Percentiles rank a stretch among this genome's conserved stretches.
phyloP scores from a whole-genome alignment of 306 rosid genomes.

The Abrus precatorius region DNA sequence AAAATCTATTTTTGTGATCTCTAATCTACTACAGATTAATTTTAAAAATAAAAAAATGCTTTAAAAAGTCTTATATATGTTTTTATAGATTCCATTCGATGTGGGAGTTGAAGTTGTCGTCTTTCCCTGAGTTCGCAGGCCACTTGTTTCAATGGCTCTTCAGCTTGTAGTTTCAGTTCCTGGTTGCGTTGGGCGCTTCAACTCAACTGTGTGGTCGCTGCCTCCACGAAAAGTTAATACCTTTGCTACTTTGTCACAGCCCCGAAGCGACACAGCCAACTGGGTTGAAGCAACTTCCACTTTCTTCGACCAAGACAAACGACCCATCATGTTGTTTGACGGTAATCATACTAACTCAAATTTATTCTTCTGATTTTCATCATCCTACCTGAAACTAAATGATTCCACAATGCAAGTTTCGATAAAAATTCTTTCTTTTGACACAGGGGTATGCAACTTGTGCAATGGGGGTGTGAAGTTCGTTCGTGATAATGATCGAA shows the following conservation, averaged over 20 bases:
- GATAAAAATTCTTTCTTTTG: slow-evolving; percentile 4
- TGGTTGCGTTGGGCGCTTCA: slow-evolving; percentile 46
- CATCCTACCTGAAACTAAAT: background rate
- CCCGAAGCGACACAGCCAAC: slow-evolving; percentile 48
- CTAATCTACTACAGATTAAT: too few species aligned
- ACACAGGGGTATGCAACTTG: slow-evolving; percentile 87
- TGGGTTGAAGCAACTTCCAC: slow-evolving; percentile 81
- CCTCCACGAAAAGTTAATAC: slow-evolving; percentile 45
- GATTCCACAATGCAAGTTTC: background rate
- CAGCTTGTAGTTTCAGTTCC: slow-evolving; percentile 55
- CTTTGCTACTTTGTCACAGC: slow-evolving; percentile 66
- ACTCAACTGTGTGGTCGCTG: slow-evolving; percentile 38
- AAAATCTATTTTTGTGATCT: too few species aligned
- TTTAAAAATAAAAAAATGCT: too few species aligned
- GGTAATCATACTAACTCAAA: slow-evolving; percentile 52
- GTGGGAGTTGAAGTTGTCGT: too few species aligned
- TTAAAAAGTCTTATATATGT: too few species aligned
- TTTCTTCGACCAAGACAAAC: slow-evolving; percentile 76
- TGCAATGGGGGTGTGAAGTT: slow-evolving; percentile 96
- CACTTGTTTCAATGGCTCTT: slow-evolving; percentile 65
- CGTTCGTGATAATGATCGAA: slow-evolving; percentile 82
- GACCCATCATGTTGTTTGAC: slow-evolving; percentile 95
- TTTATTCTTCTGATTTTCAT: background rate
- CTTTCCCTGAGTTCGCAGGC: too few species aligned
- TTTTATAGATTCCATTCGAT: too few species aligned